phyloP scores from a whole-genome alignment of 1,284 basidiomycete species.

The Cryptococcus sp. region DNA sequence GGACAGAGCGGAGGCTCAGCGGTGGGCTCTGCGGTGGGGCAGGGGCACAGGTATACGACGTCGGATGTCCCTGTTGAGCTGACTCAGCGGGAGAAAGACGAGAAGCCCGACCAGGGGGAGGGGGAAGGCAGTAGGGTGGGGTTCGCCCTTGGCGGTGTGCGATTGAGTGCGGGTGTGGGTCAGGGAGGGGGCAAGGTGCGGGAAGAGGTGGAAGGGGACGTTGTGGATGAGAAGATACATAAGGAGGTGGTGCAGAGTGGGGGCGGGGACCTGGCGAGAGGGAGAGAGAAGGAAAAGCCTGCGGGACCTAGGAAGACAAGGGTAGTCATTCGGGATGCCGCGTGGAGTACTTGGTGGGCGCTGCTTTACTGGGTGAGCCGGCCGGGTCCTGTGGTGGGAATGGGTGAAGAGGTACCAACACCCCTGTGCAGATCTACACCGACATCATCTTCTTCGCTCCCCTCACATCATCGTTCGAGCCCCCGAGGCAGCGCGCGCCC shows the following conservation, averaged over 20 bases:
- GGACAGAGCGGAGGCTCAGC: no score
- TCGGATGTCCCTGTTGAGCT: no score
- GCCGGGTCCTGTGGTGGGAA: no score
- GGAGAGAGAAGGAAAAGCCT: conserved; percentile 2
- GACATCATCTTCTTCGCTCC: conserved; percentile 80
- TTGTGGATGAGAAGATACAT: background rate
- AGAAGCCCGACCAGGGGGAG: no score
- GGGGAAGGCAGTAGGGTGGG: background rate
- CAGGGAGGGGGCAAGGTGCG: background rate
- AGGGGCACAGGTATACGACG: no score
- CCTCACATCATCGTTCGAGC: conserved; percentile 60
- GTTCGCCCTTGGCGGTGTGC: background rate
- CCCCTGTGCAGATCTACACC: conserved; percentile 65
- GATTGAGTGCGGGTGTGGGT: background rate
- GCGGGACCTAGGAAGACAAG: conserved; percentile 55
- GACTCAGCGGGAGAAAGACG: background rate
- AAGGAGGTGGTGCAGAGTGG: conserved; percentile 1
- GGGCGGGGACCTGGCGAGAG: background rate
- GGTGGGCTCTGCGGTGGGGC: no score
- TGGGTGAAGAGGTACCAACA: background rate
- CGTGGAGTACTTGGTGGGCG: conserved; percentile 77
- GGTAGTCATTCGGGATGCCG: conserved; percentile 69
- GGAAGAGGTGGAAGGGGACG: background rate
- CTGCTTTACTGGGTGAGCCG: conserved; percentile 72
- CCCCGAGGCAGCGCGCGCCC: conserved; percentile 14